These are phyloP conservation scores for Ogataea zsoltii DNA, from an alignment of 805 yeast species.

Conservation along the genomic window DNA sequence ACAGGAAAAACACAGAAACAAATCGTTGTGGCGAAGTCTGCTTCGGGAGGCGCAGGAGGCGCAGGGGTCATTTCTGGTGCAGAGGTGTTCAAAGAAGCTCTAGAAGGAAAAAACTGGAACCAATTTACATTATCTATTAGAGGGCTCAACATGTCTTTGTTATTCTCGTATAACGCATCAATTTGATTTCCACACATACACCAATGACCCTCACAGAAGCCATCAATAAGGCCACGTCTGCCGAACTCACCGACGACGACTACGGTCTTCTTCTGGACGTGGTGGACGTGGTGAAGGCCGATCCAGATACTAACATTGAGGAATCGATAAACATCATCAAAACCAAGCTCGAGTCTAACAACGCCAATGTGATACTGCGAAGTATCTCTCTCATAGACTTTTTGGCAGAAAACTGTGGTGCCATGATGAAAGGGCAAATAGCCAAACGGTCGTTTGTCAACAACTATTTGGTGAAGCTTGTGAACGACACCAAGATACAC, in stretches of 20 bases:
- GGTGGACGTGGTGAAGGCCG: constrained; percentile 63
- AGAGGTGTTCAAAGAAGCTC: background rate
- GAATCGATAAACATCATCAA: constrained; percentile 47
- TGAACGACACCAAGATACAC: constrained; percentile 60
- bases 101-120: too few relatives aligned
- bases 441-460: constrained; percentile 57
- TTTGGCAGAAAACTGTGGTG: constrained; percentile 76
- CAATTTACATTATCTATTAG: too few relatives aligned
- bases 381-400: constrained; percentile 56
- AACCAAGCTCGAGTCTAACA: constrained; percentile 48
- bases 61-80: background rate
- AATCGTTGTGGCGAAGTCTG: background rate
- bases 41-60: background rate
- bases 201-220: constrained; percentile 21
- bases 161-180: too few relatives aligned
- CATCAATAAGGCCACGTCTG: constrained; percentile 59
- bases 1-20: background rate
- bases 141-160: too few relatives aligned
- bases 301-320: constrained; percentile 57
- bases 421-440: constrained; percentile 62
- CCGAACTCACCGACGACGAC: constrained; percentile 62
- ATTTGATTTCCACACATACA: too few relatives aligned
- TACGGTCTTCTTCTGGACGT: constrained; percentile 65
- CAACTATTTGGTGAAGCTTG: constrained; percentile 45
- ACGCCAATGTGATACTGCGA: constrained; percentile 68